Percentiles rank a stretch among this genome's conserved stretches.
Evolutionary conservation across 495 filamentous ascomycete species (phyloP).

Genomic region (Penicillium odoratum): DNA sequence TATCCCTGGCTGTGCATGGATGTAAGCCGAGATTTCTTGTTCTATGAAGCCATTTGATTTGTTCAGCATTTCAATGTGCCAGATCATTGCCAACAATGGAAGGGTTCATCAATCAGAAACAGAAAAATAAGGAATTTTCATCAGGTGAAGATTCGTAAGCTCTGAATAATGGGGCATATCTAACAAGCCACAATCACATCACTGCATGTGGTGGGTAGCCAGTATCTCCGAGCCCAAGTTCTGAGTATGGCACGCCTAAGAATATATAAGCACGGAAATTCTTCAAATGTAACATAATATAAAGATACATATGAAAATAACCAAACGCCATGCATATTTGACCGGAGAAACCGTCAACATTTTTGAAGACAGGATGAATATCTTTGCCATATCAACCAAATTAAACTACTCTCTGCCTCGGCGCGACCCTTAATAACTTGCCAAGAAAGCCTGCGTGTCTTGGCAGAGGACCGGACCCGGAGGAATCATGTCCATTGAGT

Average conservation of each 20-base stretch:
- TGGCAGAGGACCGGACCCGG: not conserved
- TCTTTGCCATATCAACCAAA: not conserved
- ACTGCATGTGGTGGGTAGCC: too few relatives aligned
- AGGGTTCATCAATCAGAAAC: too few relatives aligned
- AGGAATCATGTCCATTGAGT: not conserved
- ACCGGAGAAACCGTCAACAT: too few relatives aligned
- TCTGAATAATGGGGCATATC: not conserved
- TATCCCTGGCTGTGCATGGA: slow-evolving; percentile 66
- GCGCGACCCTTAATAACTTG: not conserved
- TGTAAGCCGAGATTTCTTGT: slow-evolving; percentile 21
- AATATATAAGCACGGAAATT: not conserved
- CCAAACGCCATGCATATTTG: too few relatives aligned
- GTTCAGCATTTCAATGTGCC: too few relatives aligned
- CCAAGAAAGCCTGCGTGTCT: not conserved
- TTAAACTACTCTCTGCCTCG: not conserved
- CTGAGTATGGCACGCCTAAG: not conserved
- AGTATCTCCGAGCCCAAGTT: not conserved
- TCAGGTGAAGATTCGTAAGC: not conserved
- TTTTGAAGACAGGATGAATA: too few relatives aligned
- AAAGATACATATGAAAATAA: too few relatives aligned
- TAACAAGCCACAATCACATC: not conserved
- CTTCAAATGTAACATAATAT: too few relatives aligned
- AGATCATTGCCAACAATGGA: too few relatives aligned
- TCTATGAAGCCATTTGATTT: too few relatives aligned
- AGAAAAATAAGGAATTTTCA: too few relatives aligned